A percentile compares a stretch with the other conserved stretches of the same genome.
These are phyloP conservation scores for Vitellaria paradoxa DNA, from an alignment of 179 eudicot genomes.

Conservation along the genomic window DNA sequence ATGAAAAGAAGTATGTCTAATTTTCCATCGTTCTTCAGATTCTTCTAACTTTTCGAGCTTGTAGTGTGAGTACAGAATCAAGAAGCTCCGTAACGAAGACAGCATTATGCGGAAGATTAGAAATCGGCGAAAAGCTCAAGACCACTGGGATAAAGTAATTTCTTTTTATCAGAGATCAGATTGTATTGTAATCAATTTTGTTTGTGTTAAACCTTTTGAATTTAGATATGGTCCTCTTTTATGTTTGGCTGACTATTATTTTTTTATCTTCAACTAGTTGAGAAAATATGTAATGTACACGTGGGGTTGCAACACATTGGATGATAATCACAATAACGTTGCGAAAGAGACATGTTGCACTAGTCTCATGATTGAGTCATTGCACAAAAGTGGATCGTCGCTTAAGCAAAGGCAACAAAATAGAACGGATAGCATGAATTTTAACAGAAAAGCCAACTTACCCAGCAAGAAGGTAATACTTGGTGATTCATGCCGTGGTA, in stretches of 20 bases:
- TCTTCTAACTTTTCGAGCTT: constrained; percentile 20
- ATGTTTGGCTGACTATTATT: constrained; percentile 19
- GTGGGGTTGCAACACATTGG: constrained; percentile 59
- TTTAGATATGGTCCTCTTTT: neutral
- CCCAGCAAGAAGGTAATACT: constrained; percentile 44
- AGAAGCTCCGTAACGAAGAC: constrained; percentile 83
- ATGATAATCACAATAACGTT: constrained; percentile 31
- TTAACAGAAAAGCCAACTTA: constrained; percentile 38
- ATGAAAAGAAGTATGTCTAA: constrained; percentile 9
- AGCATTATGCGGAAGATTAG: constrained; percentile 60
- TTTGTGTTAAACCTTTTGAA: neutral
- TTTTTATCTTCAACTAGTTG: constrained; percentile 46
- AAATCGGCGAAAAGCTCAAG: constrained; percentile 69
- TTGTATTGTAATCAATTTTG: neutral
- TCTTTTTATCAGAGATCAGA: constrained; percentile 1
- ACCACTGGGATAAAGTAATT: constrained; percentile 77
- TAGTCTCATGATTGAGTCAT: constrained; percentile 35
- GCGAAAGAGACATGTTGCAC: constrained; percentile 43
- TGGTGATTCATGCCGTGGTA: constrained; percentile 1
- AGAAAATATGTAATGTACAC: constrained; percentile 84
- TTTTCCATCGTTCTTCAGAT: constrained; percentile 6
- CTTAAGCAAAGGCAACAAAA: constrained; percentile 38
- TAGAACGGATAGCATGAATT: constrained; percentile 42
- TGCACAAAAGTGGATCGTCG: constrained; percentile 35
- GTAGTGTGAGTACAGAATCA: constrained; percentile 83